Evolutionary conservation across 208 protist species (phyloP), one percentile per base, ranked within the genome.

Genomic region (Leishmania major): DNA sequence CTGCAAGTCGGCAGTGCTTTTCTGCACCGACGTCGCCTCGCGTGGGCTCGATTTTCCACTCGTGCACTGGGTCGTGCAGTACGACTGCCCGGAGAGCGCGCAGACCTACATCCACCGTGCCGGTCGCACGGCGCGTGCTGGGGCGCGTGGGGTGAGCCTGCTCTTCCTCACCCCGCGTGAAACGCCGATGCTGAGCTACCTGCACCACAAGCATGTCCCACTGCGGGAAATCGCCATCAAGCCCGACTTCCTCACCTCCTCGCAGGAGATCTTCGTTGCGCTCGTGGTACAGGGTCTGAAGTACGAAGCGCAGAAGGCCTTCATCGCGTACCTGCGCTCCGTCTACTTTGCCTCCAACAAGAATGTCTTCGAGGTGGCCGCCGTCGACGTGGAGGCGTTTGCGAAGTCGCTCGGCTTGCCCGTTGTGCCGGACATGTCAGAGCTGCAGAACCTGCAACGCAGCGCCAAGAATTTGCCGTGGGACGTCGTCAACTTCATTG

Each of bases 61-160:
- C 3, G 99, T 99, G 28, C 93, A 99, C 84, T 99, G 99, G 99
- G 98, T 99, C 0, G 82, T 99, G 60, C 99, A 99, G 93, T 95
- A 99, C 69, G 99, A 99, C 92, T 99, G 97, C 82, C 99, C 99
- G 7, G 98, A 99, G 55, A 98, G 98, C 81, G 97, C 97, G 45
- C 92, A 99, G 74, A 99, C 98, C 37, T 99, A 99, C 89, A 99
- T 99, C 78, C 99, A 99, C 86, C 96, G 99, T n/a, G 98, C 98
- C 1, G 99, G 99, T 31, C 93, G 99, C 43, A 99, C 98, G 0
- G 98, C 98, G 0, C 96, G 99, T 28, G 98, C 98, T 75, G 88
- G 98, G 2, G 89, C 96, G 2, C 88, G 91, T 35, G 99, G 99
- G 15, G 97, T 98, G 19, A 97, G 93, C 25, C 89, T 99, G 25